A percentile compares a stretch with the other conserved stretches of the same genome.
Evolutionary conservation across 192 early-diverging fungal species (phyloP).

Genomic region (Rhizoclosmatium globosum): DNA sequence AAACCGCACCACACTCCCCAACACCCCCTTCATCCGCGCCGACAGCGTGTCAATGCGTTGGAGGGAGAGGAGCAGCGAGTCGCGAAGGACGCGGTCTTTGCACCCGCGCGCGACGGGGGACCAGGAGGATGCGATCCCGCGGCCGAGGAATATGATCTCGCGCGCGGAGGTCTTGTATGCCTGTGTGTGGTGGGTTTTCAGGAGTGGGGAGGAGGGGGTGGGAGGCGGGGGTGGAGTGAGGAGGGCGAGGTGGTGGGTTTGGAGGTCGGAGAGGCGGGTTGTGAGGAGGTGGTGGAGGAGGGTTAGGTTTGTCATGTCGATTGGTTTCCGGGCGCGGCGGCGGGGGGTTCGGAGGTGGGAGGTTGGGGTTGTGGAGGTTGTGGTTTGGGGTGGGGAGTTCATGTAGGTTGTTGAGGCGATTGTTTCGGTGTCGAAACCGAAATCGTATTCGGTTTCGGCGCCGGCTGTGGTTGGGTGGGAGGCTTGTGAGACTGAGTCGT

Average conservation of each 20-base stretch:
- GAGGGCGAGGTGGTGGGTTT: slow-evolving; percentile 32
- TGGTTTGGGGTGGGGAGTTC: neutral
- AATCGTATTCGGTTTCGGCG: slow-evolving; percentile 32
- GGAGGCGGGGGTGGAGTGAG: neutral
- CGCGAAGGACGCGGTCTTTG: slow-evolving; percentile 7
- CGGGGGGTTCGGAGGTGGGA: neutral
- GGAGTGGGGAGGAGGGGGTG: neutral
- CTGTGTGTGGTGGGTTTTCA: slow-evolving; percentile 19
- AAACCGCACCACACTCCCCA: slow-evolving; percentile 11
- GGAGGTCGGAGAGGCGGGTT: slow-evolving; percentile 33
- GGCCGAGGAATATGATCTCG: slow-evolving; percentile 39
- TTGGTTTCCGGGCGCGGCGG: slow-evolving; percentile 33
- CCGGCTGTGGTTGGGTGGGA: neutral
- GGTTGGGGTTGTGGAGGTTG: neutral
- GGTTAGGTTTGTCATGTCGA: slow-evolving; percentile 48
- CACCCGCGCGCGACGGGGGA: slow-evolving; percentile 36
- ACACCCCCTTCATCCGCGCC: slow-evolving; percentile 31
- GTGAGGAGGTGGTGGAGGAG: slow-evolving; percentile 40
- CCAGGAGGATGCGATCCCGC: slow-evolving; percentile 39
- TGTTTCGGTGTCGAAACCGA: slow-evolving; percentile 1
- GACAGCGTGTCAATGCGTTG: slow-evolving; percentile 27
- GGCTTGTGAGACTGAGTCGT: neutral
- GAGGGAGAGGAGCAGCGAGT: slow-evolving; percentile 21
- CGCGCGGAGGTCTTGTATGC: slow-evolving; percentile 27
- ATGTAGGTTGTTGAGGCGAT: neutral